phyloP scores from a whole-genome alignment of 2,329 filamentous ascomycete species.

The Paraphoma chrysanthemicola region DNA sequence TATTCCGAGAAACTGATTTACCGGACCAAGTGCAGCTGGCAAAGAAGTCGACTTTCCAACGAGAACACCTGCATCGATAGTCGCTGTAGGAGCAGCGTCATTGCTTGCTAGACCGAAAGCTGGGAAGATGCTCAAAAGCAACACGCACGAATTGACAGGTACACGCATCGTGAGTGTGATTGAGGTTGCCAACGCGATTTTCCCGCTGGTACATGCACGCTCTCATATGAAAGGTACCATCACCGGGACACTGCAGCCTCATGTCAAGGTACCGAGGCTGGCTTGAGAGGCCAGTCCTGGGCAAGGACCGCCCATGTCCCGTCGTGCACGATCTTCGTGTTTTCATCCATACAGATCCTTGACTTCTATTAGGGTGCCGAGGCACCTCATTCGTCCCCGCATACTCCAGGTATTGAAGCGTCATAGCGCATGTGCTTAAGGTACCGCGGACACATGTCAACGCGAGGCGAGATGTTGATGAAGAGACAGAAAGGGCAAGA shows the following conservation, averaged over 20 bases:
- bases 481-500: background rate
- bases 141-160: background rate
- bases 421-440: background rate
- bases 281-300: background rate
- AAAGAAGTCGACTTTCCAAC: constrained; percentile 35
- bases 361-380: background rate
- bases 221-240: background rate
- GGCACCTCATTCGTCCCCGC: background rate
- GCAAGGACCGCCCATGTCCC: background rate
- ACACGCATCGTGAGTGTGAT: background rate
- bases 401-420: background rate
- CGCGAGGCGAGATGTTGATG: background rate
- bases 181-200: background rate
- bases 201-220: background rate
- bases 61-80: constrained; percentile 29
- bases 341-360: background rate
- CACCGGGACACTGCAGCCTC: background rate
- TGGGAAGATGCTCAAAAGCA: background rate
- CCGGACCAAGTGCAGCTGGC: constrained; percentile 20
- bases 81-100: constrained; percentile 28
- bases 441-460: background rate
- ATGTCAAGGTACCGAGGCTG: background rate
- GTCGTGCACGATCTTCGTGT: background rate
- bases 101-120: background rate
- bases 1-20: constrained; percentile 41